phyloP scores from a whole-genome alignment of 2,329 filamentous ascomycete species.

The Aspergillus amoenus region DNA sequence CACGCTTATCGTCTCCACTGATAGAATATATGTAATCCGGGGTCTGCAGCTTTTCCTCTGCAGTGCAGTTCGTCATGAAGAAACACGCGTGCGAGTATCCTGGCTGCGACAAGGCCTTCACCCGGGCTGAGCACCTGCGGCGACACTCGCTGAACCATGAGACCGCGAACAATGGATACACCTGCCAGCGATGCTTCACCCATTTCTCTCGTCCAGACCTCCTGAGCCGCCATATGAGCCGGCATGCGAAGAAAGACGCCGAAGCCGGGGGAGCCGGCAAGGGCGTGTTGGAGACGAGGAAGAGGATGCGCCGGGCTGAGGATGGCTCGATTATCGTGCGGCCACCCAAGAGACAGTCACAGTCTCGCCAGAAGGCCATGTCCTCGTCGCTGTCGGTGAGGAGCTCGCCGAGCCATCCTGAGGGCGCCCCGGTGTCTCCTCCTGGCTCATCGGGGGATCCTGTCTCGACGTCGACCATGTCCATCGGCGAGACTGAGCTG shows the following conservation, averaged over 20 bases:
- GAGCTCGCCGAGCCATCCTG: too few relatives aligned
- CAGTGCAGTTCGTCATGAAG: not conserved
- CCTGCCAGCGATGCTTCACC: slow-evolving; percentile 59
- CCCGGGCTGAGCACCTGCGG: slow-evolving; percentile 58
- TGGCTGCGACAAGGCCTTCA: slow-evolving; percentile 55
- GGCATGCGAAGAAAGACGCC: slow-evolving; percentile 53
- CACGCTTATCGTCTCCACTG: slow-evolving; percentile 1
- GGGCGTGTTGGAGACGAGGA: slow-evolving; percentile 51
- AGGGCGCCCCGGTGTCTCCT: slow-evolving; percentile 24
- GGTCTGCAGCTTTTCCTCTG: too few relatives aligned
- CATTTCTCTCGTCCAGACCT: slow-evolving; percentile 63
- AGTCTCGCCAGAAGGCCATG: not conserved
- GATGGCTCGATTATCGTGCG: slow-evolving; percentile 50
- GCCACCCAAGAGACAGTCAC: slow-evolving; percentile 28
- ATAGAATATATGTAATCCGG: too few relatives aligned
- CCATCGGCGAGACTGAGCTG: slow-evolving; percentile 23
- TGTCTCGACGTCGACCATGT: slow-evolving; percentile 17
- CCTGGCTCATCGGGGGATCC: slow-evolving; percentile 26
- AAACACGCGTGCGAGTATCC: slow-evolving; percentile 40
- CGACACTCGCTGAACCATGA: slow-evolving; percentile 59
- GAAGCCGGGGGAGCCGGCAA: slow-evolving; percentile 50
- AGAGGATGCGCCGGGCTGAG: slow-evolving; percentile 49
- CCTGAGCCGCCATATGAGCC: slow-evolving; percentile 57
- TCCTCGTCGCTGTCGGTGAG: too few relatives aligned
- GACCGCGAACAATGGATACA: slow-evolving; percentile 48